phyloP scores from a whole-genome alignment of 2,329 filamentous ascomycete genomes.

The Akanthomyces muscarius region DNA sequence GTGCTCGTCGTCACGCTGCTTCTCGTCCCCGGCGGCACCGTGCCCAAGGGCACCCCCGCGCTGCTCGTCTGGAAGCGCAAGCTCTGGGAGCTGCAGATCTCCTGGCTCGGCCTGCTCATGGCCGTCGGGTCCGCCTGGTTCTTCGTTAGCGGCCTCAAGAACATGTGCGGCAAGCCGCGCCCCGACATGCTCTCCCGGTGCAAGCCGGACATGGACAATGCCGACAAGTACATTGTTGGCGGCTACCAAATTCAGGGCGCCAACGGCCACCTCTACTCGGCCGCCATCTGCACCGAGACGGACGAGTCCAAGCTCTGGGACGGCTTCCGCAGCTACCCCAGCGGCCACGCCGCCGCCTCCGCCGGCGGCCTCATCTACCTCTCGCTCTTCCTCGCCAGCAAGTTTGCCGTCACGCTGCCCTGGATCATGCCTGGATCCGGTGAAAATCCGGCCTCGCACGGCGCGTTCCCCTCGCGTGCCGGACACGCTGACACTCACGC shows the following conservation, averaged over 20 bases:
- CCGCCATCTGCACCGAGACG: constrained; percentile 67
- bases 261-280: constrained; percentile 67
- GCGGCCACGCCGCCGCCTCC: constrained; percentile 57
- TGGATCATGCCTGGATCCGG: constrained; percentile 54
- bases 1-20: constrained; percentile 65
- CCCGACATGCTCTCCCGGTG: constrained; percentile 83
- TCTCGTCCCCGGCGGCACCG: constrained; percentile 69
- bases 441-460: constrained; percentile 46
- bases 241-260: constrained; percentile 50
- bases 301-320: constrained; percentile 63
- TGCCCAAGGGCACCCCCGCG: constrained; percentile 58
- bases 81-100: constrained; percentile 85
- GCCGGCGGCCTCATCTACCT: constrained; percentile 82
- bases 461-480: constrained; percentile 69
- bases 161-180: constrained; percentile 63
- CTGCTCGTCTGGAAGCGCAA: constrained; percentile 72
- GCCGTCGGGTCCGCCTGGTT: constrained; percentile 70
- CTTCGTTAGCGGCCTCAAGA: constrained; percentile 84
- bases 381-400: constrained; percentile 80
- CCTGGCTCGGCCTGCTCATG: constrained; percentile 76
- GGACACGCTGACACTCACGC: constrained; percentile 34
- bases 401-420: constrained; percentile 71
- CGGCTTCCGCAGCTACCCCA: constrained; percentile 74
- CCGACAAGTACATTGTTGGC: constrained; percentile 59
- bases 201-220: constrained; percentile 64